Percentiles rank a stretch among this genome's conserved stretches.
phyloP scores from a whole-genome alignment of 2,329 filamentous ascomycete genomes.

The Aspergillus texensis region DNA sequence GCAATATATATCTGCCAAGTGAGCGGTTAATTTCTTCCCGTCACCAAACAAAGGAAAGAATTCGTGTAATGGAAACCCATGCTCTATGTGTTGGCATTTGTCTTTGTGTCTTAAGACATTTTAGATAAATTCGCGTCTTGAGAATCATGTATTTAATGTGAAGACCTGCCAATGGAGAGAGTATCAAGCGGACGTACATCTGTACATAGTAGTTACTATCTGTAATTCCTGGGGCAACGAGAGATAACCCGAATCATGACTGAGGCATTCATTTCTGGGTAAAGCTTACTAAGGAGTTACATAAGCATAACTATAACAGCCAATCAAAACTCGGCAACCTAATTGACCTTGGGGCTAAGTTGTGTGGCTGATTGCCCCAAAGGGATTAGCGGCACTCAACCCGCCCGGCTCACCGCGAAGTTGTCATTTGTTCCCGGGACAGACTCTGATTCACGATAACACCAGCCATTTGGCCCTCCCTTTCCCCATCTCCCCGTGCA shows the following conservation, averaged over 20 bases:
- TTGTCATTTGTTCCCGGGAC: background rate
- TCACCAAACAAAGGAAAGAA: background rate
- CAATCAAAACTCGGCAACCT: conserved; percentile 18
- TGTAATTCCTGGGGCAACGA: background rate
- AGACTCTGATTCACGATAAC: conserved; percentile 6
- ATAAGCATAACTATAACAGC: background rate
- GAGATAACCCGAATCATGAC: background rate
- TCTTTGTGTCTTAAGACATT: background rate
- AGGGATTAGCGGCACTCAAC: conserved; percentile 7
- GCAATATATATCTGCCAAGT: background rate
- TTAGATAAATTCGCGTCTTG: background rate
- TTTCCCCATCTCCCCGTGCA: background rate
- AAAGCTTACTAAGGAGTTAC: background rate
- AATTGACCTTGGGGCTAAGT: conserved; percentile 1
- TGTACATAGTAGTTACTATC: background rate
- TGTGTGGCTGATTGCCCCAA: conserved; percentile 7
- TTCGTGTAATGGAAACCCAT: background rate
- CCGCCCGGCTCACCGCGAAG: conserved; percentile 12
- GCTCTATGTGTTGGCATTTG: background rate
- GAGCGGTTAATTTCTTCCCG: background rate
- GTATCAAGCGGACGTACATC: no score
- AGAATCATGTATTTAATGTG: background rate
- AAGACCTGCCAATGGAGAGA: background rate
- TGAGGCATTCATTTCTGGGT: background rate
- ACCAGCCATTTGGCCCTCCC: background rate